Conservation (phyloP, 2,329 filamentous ascomycete genomes). For the Trichoderma koningiopsis region DNA sequence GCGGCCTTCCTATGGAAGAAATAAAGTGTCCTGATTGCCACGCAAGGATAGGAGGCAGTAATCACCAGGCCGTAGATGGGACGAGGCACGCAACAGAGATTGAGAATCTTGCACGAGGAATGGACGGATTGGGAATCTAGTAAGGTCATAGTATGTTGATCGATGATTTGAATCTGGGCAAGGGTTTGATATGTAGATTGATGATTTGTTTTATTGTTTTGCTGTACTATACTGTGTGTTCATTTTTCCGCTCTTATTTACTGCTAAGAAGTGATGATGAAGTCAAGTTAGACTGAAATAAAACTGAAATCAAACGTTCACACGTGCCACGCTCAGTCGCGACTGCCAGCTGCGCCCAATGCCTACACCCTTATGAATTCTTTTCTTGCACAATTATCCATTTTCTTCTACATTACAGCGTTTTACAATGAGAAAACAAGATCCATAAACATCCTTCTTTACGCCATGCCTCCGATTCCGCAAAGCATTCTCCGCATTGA, state of each 20-base stretch:
- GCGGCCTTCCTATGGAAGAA: conserved; percentile 65
- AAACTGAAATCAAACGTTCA: not conserved
- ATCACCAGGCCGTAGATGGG: conserved; percentile 54
- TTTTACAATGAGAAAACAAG: not conserved
- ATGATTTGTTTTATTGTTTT: not conserved
- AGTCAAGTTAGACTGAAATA: not conserved
- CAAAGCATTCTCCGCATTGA: not conserved
- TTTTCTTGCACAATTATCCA: not conserved
- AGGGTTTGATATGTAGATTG: too few relatives aligned
- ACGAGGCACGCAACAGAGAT: conserved; percentile 48
- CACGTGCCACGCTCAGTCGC: not conserved
- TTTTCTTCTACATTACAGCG: not conserved
- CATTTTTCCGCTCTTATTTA: not conserved
- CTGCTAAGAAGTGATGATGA: not conserved
- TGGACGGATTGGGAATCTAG: conserved; percentile 5
- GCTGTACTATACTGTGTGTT: not conserved
- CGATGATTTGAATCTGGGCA: too few relatives aligned
- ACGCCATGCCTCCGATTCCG: not conserved
- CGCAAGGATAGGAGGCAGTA: conserved; percentile 55
- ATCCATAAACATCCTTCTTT: not conserved
- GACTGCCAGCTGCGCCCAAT: not conserved
- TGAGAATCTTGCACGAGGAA: conserved; percentile 14
- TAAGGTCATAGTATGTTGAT: not conserved
- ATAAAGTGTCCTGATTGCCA: conserved; percentile 65
- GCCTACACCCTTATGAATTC: too few relatives aligned